Evolutionary conservation across 1,139 yeast genomes (phyloP), one percentile per base, ranked within the genome.

Genomic region (Saccharomyces hybrid): DNA sequence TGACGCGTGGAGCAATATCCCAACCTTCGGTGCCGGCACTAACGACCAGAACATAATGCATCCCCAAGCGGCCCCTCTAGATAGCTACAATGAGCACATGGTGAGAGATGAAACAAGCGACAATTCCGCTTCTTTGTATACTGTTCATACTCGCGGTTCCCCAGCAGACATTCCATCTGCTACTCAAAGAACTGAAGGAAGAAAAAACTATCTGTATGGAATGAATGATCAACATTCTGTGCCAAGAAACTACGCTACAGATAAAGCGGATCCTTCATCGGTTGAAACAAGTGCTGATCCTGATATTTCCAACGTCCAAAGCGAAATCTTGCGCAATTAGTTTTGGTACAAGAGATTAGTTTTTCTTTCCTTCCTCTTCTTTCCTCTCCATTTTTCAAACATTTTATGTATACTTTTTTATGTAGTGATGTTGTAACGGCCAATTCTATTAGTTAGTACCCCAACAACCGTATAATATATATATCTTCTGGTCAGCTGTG

Each of bases 1-100:
- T 4, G 47, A 26, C 3, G 38, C 53, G 8, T 59, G 58, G 56
- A 50, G 51, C 49, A 31, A 53, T 12, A 47, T 56, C 41, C 50
- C 55, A n/a, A n/a, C 44, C 27, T 26, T 19, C 19, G 14, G 41
- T 19, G 3, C 34, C 27, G 38, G 28, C 28, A 29, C 14, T 21
- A 31, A n/a, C 16, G 29, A 38, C 24, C 50, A 34, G 19, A 24
- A 51, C 34, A 26, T 44, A 21, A 47, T 47, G 48, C 19, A 47
- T 9, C 29, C 29, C 3, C 48, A 47, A 12, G 26, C 44, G 6
- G 44, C 44, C 19, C 24, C 44, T 19, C 19, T 19, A 6, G 44
- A 38, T 24, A 38, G 44, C n/a, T 38, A 38, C n/a, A 38, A 19
- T 12, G 50, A 46, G 9, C 24, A 29, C 11, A 34, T 38, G 44